Percentiles rank a stretch among this genome's conserved stretches.
Evolutionary conservation across 345 rosid genomes (phyloP).

Genomic region (Sonneratia alba): DNA sequence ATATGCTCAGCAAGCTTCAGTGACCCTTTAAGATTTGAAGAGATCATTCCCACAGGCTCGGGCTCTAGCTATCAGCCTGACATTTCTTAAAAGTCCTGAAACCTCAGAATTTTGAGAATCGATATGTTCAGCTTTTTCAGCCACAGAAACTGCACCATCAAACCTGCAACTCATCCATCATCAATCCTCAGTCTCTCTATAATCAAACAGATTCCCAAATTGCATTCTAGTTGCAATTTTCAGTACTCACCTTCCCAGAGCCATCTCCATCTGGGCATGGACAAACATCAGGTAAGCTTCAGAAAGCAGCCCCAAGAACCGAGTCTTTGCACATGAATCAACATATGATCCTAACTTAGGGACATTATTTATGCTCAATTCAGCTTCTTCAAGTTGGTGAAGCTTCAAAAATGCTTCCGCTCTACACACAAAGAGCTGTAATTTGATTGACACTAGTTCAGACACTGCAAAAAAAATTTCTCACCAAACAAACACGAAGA

Average conservation of each 20-base stretch:
- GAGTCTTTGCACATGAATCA: conserved; percentile 32
- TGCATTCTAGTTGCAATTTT: conserved; percentile 7
- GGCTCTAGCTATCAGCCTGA: conserved; percentile 59
- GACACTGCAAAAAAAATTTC: not conserved
- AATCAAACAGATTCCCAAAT: conserved; percentile 7
- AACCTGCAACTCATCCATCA: conserved; percentile 73
- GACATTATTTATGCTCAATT: conserved; percentile 28
- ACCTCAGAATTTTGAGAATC: conserved; percentile 68
- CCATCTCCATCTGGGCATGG: conserved; percentile 80
- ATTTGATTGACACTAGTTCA: conserved; percentile 19
- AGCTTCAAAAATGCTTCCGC: conserved; percentile 89
- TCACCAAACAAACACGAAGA: not conserved
- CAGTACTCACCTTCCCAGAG: conserved; percentile 74
- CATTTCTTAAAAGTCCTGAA: conserved; percentile 44
- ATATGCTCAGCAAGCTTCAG: conserved; percentile 87
- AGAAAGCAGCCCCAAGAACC: conserved; percentile 65
- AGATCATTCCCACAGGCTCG: conserved; percentile 82
- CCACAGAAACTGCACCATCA: conserved; percentile 69
- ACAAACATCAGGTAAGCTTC: conserved; percentile 69
- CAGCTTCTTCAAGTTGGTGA: conserved; percentile 69
- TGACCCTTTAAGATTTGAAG: conserved; percentile 86
- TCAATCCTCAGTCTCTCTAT: conserved; percentile 22
- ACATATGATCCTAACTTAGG: conserved; percentile 40
- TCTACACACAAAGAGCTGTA: conserved; percentile 95
- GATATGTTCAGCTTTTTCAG: conserved; percentile 70